Base-by-base conservation (phyloP, 1,284 basidiomycete genomes). In the Rhodofomes roseus region DNA sequence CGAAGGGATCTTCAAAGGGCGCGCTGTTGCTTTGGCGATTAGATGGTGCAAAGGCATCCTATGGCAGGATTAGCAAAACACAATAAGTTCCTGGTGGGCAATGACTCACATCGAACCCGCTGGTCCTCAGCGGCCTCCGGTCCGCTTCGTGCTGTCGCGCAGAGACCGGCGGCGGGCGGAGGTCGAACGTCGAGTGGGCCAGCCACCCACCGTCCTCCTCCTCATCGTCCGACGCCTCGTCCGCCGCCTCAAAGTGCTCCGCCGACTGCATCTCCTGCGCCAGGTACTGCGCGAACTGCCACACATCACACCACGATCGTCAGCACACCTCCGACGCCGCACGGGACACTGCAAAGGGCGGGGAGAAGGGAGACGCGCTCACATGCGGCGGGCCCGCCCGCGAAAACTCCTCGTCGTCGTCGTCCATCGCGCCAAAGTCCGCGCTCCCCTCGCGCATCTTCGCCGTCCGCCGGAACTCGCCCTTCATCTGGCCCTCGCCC, bases 121-220 rank as follows among this genome's bases (percentile, higher is more conserved):
- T 74, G 5, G 76, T 72, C 56, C 78, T 76, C 22, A 87, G 65
- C 6, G 82, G 83, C 62, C 82, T 78, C 60, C 85, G 78, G 55
- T 81, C 80, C 55, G 81, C 79, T 12, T 70, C 70, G 58, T 77
- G 77, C 64, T 77, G 79, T 55, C 82, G 76, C 56, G 81, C 75
- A 40, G 84, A 73, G n/a, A 82, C 75, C 6, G 86, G 82, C 9
- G 83, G 80, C 41, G 81, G 78, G 27, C 79, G 78, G 5, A 90
- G 73, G 39, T 83, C 82, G 64, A 92, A 92, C 31, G 81, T 84
- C 8, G 87, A 88, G 46, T 90, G 85, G 1, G 89, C 79, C 29
- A 93, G 73, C 91, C 92, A 93, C 0, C 89, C 89, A 6, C 83
- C 81, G 16, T 88, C 87, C 11, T 90, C 23, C 46, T 84, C 82